phyloP scores from a whole-genome alignment of 768 basidiomycete genomes.

The Trametes meyenii region DNA sequence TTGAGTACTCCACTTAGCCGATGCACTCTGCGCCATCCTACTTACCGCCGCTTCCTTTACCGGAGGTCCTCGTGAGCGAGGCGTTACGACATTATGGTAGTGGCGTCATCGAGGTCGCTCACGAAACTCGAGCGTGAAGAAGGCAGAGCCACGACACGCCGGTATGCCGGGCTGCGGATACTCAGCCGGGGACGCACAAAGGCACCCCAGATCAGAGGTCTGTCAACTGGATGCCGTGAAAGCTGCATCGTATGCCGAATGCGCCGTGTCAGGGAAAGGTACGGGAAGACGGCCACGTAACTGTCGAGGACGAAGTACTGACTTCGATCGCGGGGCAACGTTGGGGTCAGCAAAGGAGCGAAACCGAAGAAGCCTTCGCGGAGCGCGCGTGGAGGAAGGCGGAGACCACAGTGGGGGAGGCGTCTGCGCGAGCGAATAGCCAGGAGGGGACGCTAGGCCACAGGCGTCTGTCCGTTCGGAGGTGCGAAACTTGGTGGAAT shows the following conservation, averaged over 20 bases:
- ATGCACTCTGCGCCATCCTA: too few species aligned
- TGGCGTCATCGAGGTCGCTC: too few species aligned
- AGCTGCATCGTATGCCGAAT: neutral
- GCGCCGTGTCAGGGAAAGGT: neutral
- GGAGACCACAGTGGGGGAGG: neutral
- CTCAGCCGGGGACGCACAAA: slow-evolving; percentile 11
- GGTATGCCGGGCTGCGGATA: neutral
- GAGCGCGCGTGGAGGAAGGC: neutral
- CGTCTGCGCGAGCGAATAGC: neutral
- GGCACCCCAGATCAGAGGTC: slow-evolving; percentile 20
- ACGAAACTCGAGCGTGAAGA: too few species aligned
- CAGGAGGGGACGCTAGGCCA: slow-evolving; percentile 12
- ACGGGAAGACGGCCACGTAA: too few species aligned
- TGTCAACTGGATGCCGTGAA: slow-evolving; percentile 7
- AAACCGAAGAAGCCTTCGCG: neutral
- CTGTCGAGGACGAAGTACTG: too few species aligned
- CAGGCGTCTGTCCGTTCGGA: slow-evolving; percentile 3
- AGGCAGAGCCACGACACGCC: neutral
- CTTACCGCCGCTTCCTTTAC: too few species aligned
- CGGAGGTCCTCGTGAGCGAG: too few species aligned
- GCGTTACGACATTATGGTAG: too few species aligned
- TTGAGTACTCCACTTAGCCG: too few species aligned
- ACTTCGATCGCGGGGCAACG: too few species aligned
- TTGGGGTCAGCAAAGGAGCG: neutral
- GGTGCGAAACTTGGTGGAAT: neutral